phyloP scores from a whole-genome alignment of 176 grass and related monocot genomes.

The barley (Hordeum vulgare) region MorexV3_pseudomolecules_assembly NC_058519.1:47872697-47873196 shows the following conservation, averaged over 20 bases:
- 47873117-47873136: slow-evolving; percentile 35
- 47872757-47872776: background rate
- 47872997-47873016: slow-evolving; percentile 72
- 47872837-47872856: slow-evolving; percentile 30
- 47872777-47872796: background rate
- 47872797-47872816: slow-evolving; percentile 9
- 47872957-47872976: slow-evolving; percentile 26
- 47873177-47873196: slow-evolving; percentile 45
- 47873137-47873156: slow-evolving; percentile 36
- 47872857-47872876: slow-evolving; percentile 21
- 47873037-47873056: slow-evolving; percentile 38
- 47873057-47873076: slow-evolving; percentile 48
- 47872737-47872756: background rate
- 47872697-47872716: slow-evolving; percentile 36
- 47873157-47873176: slow-evolving; percentile 46
- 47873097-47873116: slow-evolving; percentile 29
- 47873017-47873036: slow-evolving; percentile 35
- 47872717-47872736: slow-evolving; percentile 21
- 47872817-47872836: slow-evolving; percentile 34
- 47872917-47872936: slow-evolving; percentile 46
- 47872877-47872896: slow-evolving; percentile 49
- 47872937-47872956: slow-evolving; percentile 45
- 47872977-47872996: slow-evolving; percentile 22
- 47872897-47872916: background rate
- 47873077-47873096: slow-evolving; percentile 57